Evolutionary conservation across 768 basidiomycete species (phyloP), one percentile per base, ranked within the genome.

Genomic region (Leccinum obscurum): DNA sequence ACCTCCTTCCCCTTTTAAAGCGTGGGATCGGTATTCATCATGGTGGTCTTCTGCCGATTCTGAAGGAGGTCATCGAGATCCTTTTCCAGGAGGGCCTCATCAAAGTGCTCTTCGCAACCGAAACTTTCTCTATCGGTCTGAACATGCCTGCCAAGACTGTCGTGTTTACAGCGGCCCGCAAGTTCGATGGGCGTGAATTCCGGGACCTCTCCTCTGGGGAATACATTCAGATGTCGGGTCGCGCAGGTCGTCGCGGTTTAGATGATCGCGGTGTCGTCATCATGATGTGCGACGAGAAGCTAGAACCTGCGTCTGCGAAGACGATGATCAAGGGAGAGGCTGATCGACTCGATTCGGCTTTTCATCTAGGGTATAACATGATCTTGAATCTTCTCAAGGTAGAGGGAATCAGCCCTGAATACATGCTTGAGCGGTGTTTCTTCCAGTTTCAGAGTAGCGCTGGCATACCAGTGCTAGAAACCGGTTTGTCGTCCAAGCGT

Each of bases 131-230:
- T 15, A 97, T 97, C 60, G 94, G 93, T 39, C 80, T 99, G 49
- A 99, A 99, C 76, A 99, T 99, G 97, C 97, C 97, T 11, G 97
- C 97, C 17, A 98, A 98, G 79, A 98, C 97, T 3, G 97, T 99
- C 52, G 96, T 99, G 24, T 99, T 99, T 79, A 97, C 94, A 0
- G 84, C 89, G 1, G 89, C 94, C 3, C 87, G 94, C 65, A 99
- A 99, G 77, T 98, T 95, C 68, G 97, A 99, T 72, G 97, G 97
- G 1, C 86, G 85, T 49, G 94, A 95, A 67, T 97, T 97, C 78
- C 84, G 97, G 28, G 93, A 93, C 70, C 80, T 99, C 37, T 93
- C 93, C 0, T 91, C 89, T 1, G 91, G 97, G 59, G 97, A 99
- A 81, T 99, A 99, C 74, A 97, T 98, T 68, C 97, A 99, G 70